Evolutionary conservation across 2,329 filamentous ascomycete species (phyloP).

Genomic region (Coniochaeta pulveracea): DNA sequence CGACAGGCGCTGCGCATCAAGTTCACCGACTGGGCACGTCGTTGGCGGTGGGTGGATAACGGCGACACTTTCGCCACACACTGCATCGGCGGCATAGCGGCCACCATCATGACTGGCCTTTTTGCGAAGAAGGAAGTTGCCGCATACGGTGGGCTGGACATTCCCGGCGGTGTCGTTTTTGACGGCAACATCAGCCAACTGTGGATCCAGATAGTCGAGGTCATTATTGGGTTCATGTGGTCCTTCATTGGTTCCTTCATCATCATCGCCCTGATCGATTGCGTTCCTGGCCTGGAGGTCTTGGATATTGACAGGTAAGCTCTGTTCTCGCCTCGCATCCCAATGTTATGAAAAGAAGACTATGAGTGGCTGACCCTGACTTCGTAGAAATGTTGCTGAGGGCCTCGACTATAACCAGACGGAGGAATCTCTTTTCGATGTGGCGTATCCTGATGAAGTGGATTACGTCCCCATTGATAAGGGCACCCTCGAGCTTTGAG

Average conservation of each 20-base stretch:
- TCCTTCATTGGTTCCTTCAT: conserved; percentile 34
- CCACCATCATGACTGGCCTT: conserved; percentile 36
- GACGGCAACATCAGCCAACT: conserved; percentile 38
- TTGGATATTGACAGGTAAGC: conserved; percentile 38
- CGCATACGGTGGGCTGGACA: conserved; percentile 35
- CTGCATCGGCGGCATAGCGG: conserved; percentile 37
- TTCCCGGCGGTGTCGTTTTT: conserved; percentile 38
- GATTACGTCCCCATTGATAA: conserved; percentile 12
- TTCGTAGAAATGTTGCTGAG: conserved; percentile 28
- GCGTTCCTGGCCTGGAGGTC: conserved; percentile 38
- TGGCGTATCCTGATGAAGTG: conserved; percentile 13
- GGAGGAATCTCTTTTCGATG: conserved; percentile 31
- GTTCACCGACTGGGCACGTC: conserved; percentile 33
- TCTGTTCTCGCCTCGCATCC: neutral
- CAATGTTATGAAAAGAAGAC: too few species aligned
- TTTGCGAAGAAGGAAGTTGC: conserved; percentile 39
- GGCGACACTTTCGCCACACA: conserved; percentile 44
- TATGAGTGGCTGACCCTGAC: conserved; percentile 5
- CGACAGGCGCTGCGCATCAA: conserved; percentile 41
- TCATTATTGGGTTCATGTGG: conserved; percentile 37
- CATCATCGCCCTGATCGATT: conserved; percentile 38
- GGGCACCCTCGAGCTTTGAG: conserved; percentile 9
- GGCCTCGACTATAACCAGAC: conserved; percentile 39
- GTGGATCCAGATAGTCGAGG: conserved; percentile 37
- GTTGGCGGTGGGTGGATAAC: conserved; percentile 39